Percentiles rank a stretch among this genome's conserved stretches.
phyloP scores from a whole-genome alignment of 148 eudicot genomes.

The Tetragonia tetragonoides region DNA sequence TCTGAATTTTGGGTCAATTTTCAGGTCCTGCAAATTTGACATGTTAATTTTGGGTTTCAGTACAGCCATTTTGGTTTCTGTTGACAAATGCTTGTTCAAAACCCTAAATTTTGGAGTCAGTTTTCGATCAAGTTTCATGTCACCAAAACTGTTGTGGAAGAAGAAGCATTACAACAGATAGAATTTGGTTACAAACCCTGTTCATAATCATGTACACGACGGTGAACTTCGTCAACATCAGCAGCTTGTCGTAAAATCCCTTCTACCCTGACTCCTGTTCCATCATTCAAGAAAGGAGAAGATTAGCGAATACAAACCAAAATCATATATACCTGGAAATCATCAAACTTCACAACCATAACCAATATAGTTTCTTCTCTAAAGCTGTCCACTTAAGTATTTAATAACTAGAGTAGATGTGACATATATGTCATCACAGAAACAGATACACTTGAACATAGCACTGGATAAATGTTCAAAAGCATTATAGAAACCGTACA shows the following conservation, averaged over 20 bases:
- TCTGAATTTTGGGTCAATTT: too few species aligned
- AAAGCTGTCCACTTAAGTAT: not conserved
- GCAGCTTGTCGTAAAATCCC: constrained; percentile 99
- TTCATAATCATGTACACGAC: constrained; percentile 79
- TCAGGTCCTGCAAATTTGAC: too few species aligned
- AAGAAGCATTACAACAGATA: not conserved
- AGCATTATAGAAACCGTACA: not conserved
- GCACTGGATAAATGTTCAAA: not conserved
- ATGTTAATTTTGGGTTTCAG: too few species aligned
- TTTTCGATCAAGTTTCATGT: too few species aligned
- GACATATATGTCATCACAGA: not conserved
- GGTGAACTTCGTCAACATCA: constrained; percentile 91
- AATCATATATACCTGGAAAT: not conserved
- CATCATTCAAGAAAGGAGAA: constrained; percentile 18
- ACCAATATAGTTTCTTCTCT: not conserved
- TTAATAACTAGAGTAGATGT: not conserved
- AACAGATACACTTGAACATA: too few species aligned
- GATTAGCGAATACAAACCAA: not conserved
- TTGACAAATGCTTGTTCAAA: too few species aligned
- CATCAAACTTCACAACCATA: not conserved
- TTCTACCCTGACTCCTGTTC: constrained; percentile 75
- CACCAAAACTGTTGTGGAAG: not conserved
- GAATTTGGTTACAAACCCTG: constrained; percentile 53
- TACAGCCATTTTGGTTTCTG: too few species aligned
- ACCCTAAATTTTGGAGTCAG: too few species aligned